Evolutionary conservation across 2,329 filamentous ascomycete species (phyloP).

Genomic region (Botrytis fabae): DNA sequence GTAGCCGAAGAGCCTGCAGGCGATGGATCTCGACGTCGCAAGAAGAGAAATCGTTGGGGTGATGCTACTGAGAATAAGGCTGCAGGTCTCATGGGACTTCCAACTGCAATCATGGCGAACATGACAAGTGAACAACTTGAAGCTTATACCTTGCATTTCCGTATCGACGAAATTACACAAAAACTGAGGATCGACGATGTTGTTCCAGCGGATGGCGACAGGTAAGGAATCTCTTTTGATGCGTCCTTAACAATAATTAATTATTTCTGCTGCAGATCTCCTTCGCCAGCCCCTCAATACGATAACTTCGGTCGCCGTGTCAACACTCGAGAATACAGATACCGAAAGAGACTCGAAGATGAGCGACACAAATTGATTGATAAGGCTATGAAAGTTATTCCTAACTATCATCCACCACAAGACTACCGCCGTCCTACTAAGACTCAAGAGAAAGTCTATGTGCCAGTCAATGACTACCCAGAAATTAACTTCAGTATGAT

Average conservation of each 20-base stretch:
- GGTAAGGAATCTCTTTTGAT: constrained; percentile 58
- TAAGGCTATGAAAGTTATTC: constrained; percentile 99
- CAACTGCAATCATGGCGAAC: constrained; percentile 92
- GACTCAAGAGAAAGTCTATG: constrained; percentile 99
- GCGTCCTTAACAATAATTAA: constrained; percentile 3
- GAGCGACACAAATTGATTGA: constrained; percentile 98
- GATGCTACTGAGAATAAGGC: constrained; percentile 98
- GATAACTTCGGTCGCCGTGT: constrained; percentile 99
- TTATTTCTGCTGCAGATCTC: constrained; percentile 63
- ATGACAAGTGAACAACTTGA: constrained; percentile 99
- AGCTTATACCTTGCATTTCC: constrained; percentile 91
- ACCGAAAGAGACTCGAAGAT: constrained; percentile 96
- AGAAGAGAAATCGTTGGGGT: constrained; percentile 99
- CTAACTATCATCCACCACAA: constrained; percentile 97
- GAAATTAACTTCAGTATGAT: constrained; percentile 99
- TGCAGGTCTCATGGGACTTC: constrained; percentile 93
- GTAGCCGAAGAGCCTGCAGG: constrained; percentile 38
- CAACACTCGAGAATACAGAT: constrained; percentile 97
- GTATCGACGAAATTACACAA: constrained; percentile 98
- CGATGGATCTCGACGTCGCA: constrained; percentile 84
- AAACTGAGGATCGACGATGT: constrained; percentile 99
- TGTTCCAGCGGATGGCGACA: constrained; percentile 91
- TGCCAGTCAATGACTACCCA: constrained; percentile 99
- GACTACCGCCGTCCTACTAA: constrained; percentile 98
- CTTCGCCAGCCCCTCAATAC: constrained; percentile 93